Conservation (phyloP, 2,329 filamentous ascomycete genomes). For the Hypoxylon sp. region DNA sequence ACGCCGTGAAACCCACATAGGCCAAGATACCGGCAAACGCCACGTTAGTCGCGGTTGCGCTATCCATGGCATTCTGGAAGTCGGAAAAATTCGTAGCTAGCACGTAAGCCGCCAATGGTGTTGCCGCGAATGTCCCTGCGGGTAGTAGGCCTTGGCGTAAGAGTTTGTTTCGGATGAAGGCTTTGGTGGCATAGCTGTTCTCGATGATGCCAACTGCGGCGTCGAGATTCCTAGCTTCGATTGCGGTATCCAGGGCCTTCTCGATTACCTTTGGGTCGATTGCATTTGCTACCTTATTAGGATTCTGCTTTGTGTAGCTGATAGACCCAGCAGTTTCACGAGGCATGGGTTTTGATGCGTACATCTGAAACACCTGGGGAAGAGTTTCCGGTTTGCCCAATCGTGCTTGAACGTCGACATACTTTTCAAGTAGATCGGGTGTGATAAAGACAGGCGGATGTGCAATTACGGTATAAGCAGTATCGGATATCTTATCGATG, state of each 20-base stretch:
- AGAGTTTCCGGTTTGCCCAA: slow-evolving; percentile 82
- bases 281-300: slow-evolving; percentile 78
- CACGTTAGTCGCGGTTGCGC: slow-evolving; percentile 79
- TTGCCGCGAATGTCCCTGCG: slow-evolving; percentile 65
- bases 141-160: slow-evolving; percentile 75
- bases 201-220: slow-evolving; percentile 83
- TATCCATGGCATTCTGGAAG: slow-evolving; percentile 83
- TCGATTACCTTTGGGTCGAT: slow-evolving; percentile 80
- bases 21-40: slow-evolving; percentile 85
- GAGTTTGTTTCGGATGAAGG: slow-evolving; percentile 77
- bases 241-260: slow-evolving; percentile 82
- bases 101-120: slow-evolving; percentile 78
- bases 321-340: slow-evolving; percentile 71
- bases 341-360: slow-evolving; percentile 85
- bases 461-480: slow-evolving; percentile 78
- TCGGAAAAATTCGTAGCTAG: slow-evolving; percentile 76
- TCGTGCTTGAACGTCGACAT: slow-evolving; percentile 81
- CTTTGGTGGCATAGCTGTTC: slow-evolving; percentile 74
- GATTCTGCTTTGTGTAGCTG: slow-evolving; percentile 73
- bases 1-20: slow-evolving; percentile 85
- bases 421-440: slow-evolving; percentile 77
- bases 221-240: slow-evolving; percentile 82
- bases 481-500: slow-evolving; percentile 67
- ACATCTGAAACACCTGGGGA: slow-evolving; percentile 84
- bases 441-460: slow-evolving; percentile 87